Percentiles rank a stretch among this genome's conserved stretches.
These are phyloP conservation scores for Pichia nakasei DNA, from an alignment of 805 yeast species.

Conservation along the genomic window DNA sequence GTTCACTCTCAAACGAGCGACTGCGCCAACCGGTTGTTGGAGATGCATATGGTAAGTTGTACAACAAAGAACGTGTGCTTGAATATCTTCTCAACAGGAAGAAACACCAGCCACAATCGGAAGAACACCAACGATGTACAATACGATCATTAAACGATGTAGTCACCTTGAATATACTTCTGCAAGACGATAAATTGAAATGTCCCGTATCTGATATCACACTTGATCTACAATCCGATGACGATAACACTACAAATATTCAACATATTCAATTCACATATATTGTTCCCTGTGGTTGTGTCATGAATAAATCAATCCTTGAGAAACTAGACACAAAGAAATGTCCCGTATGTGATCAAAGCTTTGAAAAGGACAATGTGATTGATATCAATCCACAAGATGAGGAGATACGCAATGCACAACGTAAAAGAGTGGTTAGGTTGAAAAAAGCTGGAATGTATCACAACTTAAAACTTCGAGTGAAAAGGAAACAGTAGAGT, in stretches of 20 bases:
- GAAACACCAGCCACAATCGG: background rate
- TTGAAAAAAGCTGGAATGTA: conserved; percentile 23
- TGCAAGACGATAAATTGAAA: conserved; percentile 19
- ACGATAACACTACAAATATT: conserved; percentile 13
- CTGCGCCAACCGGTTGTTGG: conserved; percentile 50
- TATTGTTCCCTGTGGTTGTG: conserved; percentile 38
- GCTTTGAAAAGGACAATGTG: conserved; percentile 18
- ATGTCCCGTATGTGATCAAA: conserved; percentile 36
- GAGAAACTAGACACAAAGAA: conserved; percentile 3
- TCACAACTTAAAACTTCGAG: conserved; percentile 27
- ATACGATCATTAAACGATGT: conserved; percentile 14
- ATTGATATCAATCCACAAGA: conserved; percentile 25
- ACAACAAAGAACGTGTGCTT: conserved; percentile 53
- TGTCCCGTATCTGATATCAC: conserved; percentile 33
- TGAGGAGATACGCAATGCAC: background rate
- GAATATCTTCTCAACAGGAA: conserved; percentile 35
- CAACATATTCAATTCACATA: conserved; percentile 31
- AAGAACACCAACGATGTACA: background rate
- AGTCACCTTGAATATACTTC: conserved; percentile 26
- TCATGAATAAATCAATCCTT: conserved; percentile 21
- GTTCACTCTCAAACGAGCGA: conserved; percentile 36
- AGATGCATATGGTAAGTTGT: conserved; percentile 60
- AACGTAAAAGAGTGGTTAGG: conserved; percentile 3
- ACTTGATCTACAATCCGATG: conserved; percentile 23
- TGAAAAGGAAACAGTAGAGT: conserved; percentile 14